Percentiles rank a stretch among this genome's conserved stretches.
Evolutionary conservation across 495 filamentous ascomycete species (phyloP).

Genomic region (Tuber borchii): DNA sequence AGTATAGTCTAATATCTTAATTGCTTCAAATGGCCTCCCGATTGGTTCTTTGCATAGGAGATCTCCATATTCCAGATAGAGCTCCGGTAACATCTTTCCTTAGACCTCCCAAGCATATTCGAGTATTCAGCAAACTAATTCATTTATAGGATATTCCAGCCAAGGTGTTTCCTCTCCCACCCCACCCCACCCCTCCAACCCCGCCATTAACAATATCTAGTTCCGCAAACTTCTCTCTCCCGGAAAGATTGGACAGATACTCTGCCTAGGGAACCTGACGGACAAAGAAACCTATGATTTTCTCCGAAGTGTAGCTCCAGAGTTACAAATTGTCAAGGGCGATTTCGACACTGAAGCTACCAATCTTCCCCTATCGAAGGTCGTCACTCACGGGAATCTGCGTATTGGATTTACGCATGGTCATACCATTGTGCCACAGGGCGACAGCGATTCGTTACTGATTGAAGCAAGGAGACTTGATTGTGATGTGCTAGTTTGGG

Average conservation of each 20-base stretch:
- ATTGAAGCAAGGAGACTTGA: slow-evolving; percentile 94
- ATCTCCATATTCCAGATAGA: slow-evolving; percentile 95
- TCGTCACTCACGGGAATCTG: slow-evolving; percentile 86
- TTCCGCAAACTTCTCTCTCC: slow-evolving; percentile 98
- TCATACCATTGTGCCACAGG: slow-evolving; percentile 85
- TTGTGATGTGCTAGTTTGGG: slow-evolving; percentile 94
- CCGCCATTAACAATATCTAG: slow-evolving; percentile 47
- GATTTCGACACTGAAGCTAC: slow-evolving; percentile 90
- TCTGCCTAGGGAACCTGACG: slow-evolving; percentile 95
- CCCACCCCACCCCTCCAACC: slow-evolving; percentile 14
- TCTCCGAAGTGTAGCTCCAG: slow-evolving; percentile 81
- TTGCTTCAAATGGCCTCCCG: slow-evolving; percentile 60
- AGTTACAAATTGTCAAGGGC: slow-evolving; percentile 91
- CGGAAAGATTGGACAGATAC: slow-evolving; percentile 94
- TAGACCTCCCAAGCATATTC: slow-evolving; percentile 11
- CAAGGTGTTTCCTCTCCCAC: slow-evolving; percentile 55
- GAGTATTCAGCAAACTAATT: not conserved
- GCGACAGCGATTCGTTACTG: slow-evolving; percentile 81
- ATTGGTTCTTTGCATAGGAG: slow-evolving; percentile 85
- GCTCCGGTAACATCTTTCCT: slow-evolving; percentile 55
- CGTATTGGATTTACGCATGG: slow-evolving; percentile 96
- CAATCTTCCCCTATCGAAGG: slow-evolving; percentile 82
- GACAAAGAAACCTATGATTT: slow-evolving; percentile 91
- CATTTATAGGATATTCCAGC: slow-evolving; percentile 69
- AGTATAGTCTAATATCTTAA: not conserved